phyloP scores from a whole-genome alignment of 1,139 yeast species.

The Pichia terricola region DNA sequence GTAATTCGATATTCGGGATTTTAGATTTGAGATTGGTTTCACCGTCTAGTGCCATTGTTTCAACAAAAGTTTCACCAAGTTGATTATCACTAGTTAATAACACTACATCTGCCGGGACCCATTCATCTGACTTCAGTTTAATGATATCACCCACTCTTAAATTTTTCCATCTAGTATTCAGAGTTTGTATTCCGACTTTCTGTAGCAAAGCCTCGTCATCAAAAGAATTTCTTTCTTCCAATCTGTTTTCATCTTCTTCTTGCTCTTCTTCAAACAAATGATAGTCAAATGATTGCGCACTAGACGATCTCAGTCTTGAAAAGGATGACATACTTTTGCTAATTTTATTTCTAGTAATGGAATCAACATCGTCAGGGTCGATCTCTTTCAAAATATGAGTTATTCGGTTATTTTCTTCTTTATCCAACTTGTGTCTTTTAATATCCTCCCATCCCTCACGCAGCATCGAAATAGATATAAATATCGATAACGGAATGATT shows the following conservation, averaged over 20 bases:
- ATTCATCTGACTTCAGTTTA: conserved; percentile 65
- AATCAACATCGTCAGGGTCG: background rate
- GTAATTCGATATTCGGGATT: conserved; percentile 54
- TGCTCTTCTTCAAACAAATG: conserved; percentile 10
- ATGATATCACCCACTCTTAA: conserved; percentile 80
- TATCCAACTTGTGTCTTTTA: conserved; percentile 78
- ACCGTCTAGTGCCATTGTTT: conserved; percentile 97
- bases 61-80: conserved; percentile 71
- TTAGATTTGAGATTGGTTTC: conserved; percentile 83
- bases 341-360: conserved; percentile 7
- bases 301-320: conserved; percentile 18
- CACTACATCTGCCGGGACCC: conserved; percentile 88
- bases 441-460: conserved; percentile 93
- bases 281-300: conserved; percentile 18
- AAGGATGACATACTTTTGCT: conserved; percentile 23
- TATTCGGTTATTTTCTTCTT: conserved; percentile 64
- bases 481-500: conserved; percentile 75
- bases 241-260: conserved; percentile 5
- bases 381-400: conserved; percentile 32
- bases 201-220: conserved; percentile 12
- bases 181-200: conserved; percentile 12
- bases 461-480: conserved; percentile 82
- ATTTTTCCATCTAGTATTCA: conserved; percentile 55
- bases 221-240: conserved; percentile 17
- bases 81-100: conserved; percentile 58